Base-by-base conservation (phyloP, 441 rosid species). In the Erodium texanum region DNA sequence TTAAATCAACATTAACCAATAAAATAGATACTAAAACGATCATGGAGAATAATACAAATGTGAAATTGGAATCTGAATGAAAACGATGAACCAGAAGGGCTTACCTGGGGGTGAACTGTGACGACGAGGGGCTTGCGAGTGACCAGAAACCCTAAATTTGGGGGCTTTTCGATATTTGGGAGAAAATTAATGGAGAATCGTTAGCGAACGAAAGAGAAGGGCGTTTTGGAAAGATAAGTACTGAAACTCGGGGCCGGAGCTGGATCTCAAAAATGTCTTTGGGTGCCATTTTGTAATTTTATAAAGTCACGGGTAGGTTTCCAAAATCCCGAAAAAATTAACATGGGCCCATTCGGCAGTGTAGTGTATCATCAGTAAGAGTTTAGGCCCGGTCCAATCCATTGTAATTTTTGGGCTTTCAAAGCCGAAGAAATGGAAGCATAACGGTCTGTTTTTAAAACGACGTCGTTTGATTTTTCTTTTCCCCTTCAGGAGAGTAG, bases 121-220 rank as follows among this genome's bases (percentile, higher is more conserved):
- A 59, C 63, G 63, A 3, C 14, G 63, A 59, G 63, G 63, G 63
- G 63, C 32, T 59, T 58, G 62, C 62, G 62, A 23, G 27, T 58
- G 62, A 59, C 8, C 63, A 1, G 63, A 59, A 59, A 59, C 63
- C 63, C 63, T 59, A 59, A 10, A 59, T 59, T 59, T 59, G 22
- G 63, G 63, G 63, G 63, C 15, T 59, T 59, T 59, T 59, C 63
- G 63, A 59, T 20, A 59, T 9, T 59, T 59, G 63, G 63, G 63
- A 59, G 63, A 59, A 23, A 19, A 22, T 59, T 48, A 48, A 48
- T 48, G 63, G 63, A 2, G 63, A 59, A 11, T 22, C 2, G 62
- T 58, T 58, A 9, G 62, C 12, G 29, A 58, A 58, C 62, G 62
- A 22, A 59, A 59, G 63, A 59, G 15, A 59, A 22, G 29, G 63